phyloP scores from a whole-genome alignment of 345 rosid genomes.

The Aquilaria sinensis region DNA sequence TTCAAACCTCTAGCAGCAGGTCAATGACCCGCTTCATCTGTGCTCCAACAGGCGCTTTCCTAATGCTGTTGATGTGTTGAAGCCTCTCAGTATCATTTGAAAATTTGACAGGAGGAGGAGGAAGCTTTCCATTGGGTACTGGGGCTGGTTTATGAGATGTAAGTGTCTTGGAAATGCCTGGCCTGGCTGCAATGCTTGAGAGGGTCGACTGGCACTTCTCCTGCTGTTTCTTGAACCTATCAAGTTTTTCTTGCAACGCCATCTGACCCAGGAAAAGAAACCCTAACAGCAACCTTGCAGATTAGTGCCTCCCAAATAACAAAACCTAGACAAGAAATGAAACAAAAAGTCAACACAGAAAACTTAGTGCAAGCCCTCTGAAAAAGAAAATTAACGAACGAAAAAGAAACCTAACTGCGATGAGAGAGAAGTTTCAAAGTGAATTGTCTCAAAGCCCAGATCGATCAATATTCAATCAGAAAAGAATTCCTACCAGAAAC shows the following conservation, averaged over 20 bases:
- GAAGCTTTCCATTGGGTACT: conserved; percentile 24
- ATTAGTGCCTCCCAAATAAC: no score
- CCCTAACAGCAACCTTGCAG: no score
- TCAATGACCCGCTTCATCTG: conserved; percentile 92
- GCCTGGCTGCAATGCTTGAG: conserved; percentile 45
- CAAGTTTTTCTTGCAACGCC: conserved; percentile 52
- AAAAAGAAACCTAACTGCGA: no score
- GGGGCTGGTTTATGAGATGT: conserved; percentile 18
- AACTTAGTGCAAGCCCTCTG: no score
- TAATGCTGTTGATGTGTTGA: conserved; percentile 17
- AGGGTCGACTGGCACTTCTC: conserved; percentile 58
- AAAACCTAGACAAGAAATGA: no score
- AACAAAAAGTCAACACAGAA: no score
- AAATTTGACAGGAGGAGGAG: conserved; percentile 45
- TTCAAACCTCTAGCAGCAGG: conserved; percentile 10
- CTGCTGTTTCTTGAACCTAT: conserved; percentile 69
- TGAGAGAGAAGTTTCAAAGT: no score
- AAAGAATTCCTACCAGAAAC: no score
- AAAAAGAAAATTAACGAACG: no score
- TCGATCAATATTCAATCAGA: no score
- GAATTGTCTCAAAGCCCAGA: no score
- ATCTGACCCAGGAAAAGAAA: conserved; percentile 25
- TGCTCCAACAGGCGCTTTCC: conserved; percentile 77
- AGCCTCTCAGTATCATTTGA: conserved; percentile 60
- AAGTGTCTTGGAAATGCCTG: conserved; percentile 23